Evolutionary conservation across 257 asterid species (phyloP).

Genomic region (Pogostemon cablin): DNA sequence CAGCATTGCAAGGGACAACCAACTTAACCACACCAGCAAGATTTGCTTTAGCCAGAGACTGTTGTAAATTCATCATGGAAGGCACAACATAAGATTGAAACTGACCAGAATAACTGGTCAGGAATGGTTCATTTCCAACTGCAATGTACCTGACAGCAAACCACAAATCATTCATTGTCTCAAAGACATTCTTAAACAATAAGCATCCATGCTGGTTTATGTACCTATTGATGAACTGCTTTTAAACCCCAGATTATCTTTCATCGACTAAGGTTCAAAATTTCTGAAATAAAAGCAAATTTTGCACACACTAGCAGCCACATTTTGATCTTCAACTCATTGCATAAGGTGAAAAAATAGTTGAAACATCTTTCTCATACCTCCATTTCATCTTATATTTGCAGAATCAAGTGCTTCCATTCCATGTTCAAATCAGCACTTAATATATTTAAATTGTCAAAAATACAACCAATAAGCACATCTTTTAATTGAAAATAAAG

Average conservation of each 20-base stretch:
- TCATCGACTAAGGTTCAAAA: not conserved
- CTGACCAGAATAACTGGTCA: slow-evolving; percentile 73
- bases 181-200: slow-evolving; percentile 19
- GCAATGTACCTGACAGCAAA: slow-evolving; percentile 74
- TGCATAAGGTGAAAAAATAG: not conserved
- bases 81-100: slow-evolving; percentile 78
- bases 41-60: slow-evolving; percentile 68
- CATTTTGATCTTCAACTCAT: slow-evolving; percentile 8
- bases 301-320: not conserved
- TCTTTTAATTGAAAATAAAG: slow-evolving; percentile 10
- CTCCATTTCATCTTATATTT: not conserved
- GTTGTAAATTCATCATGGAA: slow-evolving; percentile 69
- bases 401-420: not conserved
- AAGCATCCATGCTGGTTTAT: not conserved
- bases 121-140: slow-evolving; percentile 94
- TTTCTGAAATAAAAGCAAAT: not conserved
- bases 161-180: slow-evolving; percentile 28
- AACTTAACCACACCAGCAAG: slow-evolving; percentile 76
- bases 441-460: not conserved
- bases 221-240: not conserved
- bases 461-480: not conserved
- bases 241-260: not conserved
- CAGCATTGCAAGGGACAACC: slow-evolving; percentile 98
- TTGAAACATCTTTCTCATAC: not conserved
- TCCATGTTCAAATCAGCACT: slow-evolving; percentile 19